Base-by-base conservation (phyloP, 176 grass and related monocot genomes). In the Musa beccarii region DNA sequence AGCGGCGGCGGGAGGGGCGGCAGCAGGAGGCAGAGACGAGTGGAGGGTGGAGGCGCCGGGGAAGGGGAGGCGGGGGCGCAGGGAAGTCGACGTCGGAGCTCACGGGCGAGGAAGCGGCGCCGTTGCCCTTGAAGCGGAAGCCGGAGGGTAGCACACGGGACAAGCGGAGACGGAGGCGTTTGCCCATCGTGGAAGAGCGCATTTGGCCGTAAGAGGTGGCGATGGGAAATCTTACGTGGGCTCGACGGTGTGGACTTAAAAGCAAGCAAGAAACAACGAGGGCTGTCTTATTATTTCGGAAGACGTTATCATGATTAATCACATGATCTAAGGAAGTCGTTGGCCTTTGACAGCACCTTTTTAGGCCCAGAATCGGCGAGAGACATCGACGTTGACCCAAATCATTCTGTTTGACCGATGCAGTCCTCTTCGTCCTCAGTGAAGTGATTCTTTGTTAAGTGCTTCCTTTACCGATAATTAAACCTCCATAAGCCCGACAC, bases 111-210 rank as follows among this genome's bases (percentile, higher is more conserved):
- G 71, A 11, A 55, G 10, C 79, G 6, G 79, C 83, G 9, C 71
- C 83, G 15, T 62, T 81, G 52, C 84, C 73, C 21, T 82, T 73
- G 52, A 86, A 87, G 82, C 84, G 88, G 63, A 86, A 86, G 29
- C 71, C 86, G 75, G 92, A 82, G 23, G 83, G 86, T 49, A 87
- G 43, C 17, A 79, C 24, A 25, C 85, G 79, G 19, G 69, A 69
- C 14, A 86, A 12, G 26, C 85, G 76, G 34, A 79, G 76, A 12
- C 85, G 85, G 72, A 86, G 81, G 59, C 79, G 59, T 72, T 90
- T 96, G 70, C 85, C 93, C 93, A 96, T 96, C 34, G 65, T 72
- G 63, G 24, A 20, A 62, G 26, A 13, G 67, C n/a, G 59, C 0
- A 2, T n/a, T 14, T 26, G 66, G 13, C 59, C 65, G 24, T 19